These are phyloP conservation scores for Didymella pinodella DNA, from an alignment of 2,329 filamentous ascomycete genomes.

Conservation along the genomic window DNA sequence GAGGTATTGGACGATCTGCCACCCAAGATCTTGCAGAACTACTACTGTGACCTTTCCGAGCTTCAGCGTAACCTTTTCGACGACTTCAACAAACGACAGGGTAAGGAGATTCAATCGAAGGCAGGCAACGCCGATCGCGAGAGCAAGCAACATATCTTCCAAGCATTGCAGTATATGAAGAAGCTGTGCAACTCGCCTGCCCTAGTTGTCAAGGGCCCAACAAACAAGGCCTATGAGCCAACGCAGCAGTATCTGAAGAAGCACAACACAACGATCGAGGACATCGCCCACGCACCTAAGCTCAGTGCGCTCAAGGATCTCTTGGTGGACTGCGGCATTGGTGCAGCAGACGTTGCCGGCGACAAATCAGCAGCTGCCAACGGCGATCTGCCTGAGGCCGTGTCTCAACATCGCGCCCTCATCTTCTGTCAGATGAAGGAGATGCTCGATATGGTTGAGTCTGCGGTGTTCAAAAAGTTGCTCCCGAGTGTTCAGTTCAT, in stretches of 20 bases:
- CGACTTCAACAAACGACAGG: conserved; percentile 93
- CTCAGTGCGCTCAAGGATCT: conserved; percentile 88
- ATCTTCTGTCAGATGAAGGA: conserved; percentile 99
- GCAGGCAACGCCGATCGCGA: conserved; percentile 83
- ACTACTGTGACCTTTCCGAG: conserved; percentile 97
- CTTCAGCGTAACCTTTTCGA: conserved; percentile 95
- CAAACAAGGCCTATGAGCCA: conserved; percentile 86
- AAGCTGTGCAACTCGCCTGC: conserved; percentile 98
- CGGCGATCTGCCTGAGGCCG: conserved; percentile 75
- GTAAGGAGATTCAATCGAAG: conserved; percentile 84
- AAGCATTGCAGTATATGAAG: conserved; percentile 98
- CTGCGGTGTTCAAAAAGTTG: conserved; percentile 86
- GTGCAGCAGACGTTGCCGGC: conserved; percentile 59
- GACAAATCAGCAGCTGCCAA: conserved; percentile 56
- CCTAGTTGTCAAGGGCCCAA: conserved; percentile 87
- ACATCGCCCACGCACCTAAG: conserved; percentile 90
- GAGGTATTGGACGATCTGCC: conserved; percentile 96
- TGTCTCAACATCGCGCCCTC: conserved; percentile 93
- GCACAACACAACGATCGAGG: conserved; percentile 82
- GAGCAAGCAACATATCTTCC: conserved; percentile 98
- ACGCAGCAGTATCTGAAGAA: conserved; percentile 81
- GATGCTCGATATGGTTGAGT: conserved; percentile 99
- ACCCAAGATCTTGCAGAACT: conserved; percentile 98
- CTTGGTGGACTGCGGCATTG: conserved; percentile 98
- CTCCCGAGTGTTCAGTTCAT: conserved; percentile 93